phyloP scores from a whole-genome alignment of 495 filamentous ascomycete genomes.

The Cercophora samala region DNA sequence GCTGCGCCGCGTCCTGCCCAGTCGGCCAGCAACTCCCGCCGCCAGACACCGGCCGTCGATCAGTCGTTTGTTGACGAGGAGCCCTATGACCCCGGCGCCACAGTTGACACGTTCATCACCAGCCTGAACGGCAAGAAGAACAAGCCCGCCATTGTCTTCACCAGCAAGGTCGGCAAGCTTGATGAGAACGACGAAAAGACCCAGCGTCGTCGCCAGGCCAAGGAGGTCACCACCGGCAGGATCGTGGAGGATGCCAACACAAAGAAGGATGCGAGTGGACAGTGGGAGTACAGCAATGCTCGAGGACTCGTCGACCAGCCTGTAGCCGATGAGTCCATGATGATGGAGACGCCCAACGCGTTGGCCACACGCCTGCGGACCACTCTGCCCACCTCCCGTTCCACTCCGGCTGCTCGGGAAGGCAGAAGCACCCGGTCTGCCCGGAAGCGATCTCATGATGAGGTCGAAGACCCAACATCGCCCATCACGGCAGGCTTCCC shows the following conservation, averaged over 20 bases:
- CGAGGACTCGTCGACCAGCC: slow-evolving; percentile 6
- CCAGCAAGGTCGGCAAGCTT: slow-evolving; percentile 33
- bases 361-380: slow-evolving; percentile 15
- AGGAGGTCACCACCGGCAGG: slow-evolving; percentile 21
- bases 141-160: slow-evolving; percentile 19
- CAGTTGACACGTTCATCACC: slow-evolving; percentile 29
- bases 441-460: slow-evolving; percentile 46
- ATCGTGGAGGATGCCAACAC: not conserved
- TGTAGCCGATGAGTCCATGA: not conserved
- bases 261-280: not conserved
- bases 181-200: slow-evolving; percentile 30
- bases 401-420: slow-evolving; percentile 26
- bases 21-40: slow-evolving; percentile 11
- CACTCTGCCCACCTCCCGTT: slow-evolving; percentile 20
- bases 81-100: slow-evolving; percentile 35
- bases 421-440: slow-evolving; percentile 38
- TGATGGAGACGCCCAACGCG: slow-evolving; percentile 14
- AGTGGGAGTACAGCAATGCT: slow-evolving; percentile 18
- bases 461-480: slow-evolving; percentile 44
- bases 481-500: slow-evolving; percentile 44
- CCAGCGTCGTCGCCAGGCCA: slow-evolving; percentile 29
- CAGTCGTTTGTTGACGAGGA: slow-evolving; percentile 16
- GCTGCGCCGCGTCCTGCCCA: slow-evolving; percentile 11
- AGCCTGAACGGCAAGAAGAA: slow-evolving; percentile 30
- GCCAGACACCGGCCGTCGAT: slow-evolving; percentile 21